These are phyloP conservation scores for Cenchrus fungigraminus DNA, from an alignment of 176 grass and related monocot genomes.

Conservation along the genomic window DNA sequence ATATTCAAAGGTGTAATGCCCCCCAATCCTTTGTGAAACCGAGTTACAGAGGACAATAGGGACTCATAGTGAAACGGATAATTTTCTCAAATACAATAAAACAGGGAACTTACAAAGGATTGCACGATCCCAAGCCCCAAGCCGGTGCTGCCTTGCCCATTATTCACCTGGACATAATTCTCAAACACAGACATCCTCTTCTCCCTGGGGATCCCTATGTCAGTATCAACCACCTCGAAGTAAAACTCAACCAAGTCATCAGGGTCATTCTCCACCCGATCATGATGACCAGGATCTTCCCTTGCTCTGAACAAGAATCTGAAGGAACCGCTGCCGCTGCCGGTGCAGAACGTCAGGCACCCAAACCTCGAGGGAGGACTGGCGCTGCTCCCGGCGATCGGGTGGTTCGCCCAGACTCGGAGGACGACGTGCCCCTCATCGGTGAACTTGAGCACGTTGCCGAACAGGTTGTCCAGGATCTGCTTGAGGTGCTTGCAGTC, in stretches of 20 bases:
- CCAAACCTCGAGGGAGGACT: slow-evolving; percentile 36
- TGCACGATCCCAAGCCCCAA: slow-evolving; percentile 95
- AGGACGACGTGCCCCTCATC: slow-evolving; percentile 55
- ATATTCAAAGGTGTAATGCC: too few relatives aligned
- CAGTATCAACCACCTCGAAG: slow-evolving; percentile 80
- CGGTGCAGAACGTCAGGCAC: neutral
- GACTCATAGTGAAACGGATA: too few relatives aligned
- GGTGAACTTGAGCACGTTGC: slow-evolving; percentile 87
- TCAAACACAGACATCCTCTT: slow-evolving; percentile 79
- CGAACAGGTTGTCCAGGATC: slow-evolving; percentile 76
- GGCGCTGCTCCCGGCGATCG: slow-evolving; percentile 24
- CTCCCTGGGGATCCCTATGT: slow-evolving; percentile 69
- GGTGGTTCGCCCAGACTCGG: slow-evolving; percentile 64
- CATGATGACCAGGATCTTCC: neutral
- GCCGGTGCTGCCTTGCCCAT: slow-evolving; percentile 69
- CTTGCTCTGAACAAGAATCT: slow-evolving; percentile 22
- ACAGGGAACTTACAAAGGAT: slow-evolving; percentile 65
- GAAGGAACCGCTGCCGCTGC: neutral
- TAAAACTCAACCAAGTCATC: slow-evolving; percentile 53
- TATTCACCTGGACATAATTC: slow-evolving; percentile 81
- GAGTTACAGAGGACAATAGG: too few relatives aligned
- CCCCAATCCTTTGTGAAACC: too few relatives aligned
- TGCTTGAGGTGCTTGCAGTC: slow-evolving; percentile 66
- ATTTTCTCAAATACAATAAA: neutral
- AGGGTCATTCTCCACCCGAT: slow-evolving; percentile 29